phyloP scores from a whole-genome alignment of 208 protist genomes.

The Crithidia acanthocephali region DNA sequence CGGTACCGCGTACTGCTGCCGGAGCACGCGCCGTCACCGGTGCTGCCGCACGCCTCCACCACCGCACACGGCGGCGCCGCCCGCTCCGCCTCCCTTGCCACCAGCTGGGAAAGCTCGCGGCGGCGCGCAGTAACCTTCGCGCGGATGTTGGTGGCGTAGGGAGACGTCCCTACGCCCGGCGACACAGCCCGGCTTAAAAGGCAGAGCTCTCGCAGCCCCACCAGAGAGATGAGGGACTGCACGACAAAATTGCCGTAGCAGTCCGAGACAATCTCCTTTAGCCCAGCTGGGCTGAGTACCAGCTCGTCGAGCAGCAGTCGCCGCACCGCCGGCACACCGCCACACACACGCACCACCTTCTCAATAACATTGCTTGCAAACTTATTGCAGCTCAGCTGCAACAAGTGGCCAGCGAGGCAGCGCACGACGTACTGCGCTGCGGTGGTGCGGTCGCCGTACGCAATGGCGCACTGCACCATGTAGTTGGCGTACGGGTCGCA shows the following conservation, averaged over 20 bases:
- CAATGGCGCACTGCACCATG: slow-evolving; percentile 86
- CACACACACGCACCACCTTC: slow-evolving; percentile 68
- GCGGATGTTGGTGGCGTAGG: slow-evolving; percentile 42
- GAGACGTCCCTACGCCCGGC: neutral
- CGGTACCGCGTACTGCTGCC: neutral
- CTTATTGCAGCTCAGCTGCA: slow-evolving; percentile 84
- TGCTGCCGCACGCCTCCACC: neutral
- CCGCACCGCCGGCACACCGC: slow-evolving; percentile 61
- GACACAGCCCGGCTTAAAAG: neutral
- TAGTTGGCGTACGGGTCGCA: slow-evolving; percentile 90
- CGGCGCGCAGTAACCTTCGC: slow-evolving; percentile 39
- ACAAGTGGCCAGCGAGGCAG: slow-evolving; percentile 60
- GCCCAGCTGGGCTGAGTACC: slow-evolving; percentile 64
- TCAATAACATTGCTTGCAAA: slow-evolving; percentile 89
- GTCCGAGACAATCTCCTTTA: slow-evolving; percentile 76
- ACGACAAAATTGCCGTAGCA: slow-evolving; percentile 89
- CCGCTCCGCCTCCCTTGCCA: no score
- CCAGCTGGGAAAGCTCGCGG: no score
- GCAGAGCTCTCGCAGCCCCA: neutral
- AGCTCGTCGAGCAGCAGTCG: slow-evolving; percentile 80
- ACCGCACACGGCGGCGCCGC: no score
- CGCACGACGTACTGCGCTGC: slow-evolving; percentile 61
- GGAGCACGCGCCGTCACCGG: neutral
- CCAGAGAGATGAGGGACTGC: slow-evolving; percentile 56
- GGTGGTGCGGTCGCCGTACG: slow-evolving; percentile 59